Conservation (phyloP, 2,329 filamentous ascomycete genomes). For the Chaetomiaceae sp. region DNA sequence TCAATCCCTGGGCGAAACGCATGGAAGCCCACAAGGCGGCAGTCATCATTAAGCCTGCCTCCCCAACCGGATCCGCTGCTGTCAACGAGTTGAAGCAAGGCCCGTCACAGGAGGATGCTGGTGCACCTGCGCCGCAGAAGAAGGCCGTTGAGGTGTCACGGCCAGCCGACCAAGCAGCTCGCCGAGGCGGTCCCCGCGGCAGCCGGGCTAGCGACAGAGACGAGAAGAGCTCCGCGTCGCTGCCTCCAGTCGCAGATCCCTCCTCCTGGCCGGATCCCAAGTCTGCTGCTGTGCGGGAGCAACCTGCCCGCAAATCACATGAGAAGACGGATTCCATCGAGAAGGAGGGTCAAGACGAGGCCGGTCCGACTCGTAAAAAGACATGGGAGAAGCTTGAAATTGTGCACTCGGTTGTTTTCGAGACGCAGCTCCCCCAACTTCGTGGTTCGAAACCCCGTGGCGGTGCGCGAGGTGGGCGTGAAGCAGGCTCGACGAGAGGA, state of each 20-base stretch:
- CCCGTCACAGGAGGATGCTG: constrained; percentile 20
- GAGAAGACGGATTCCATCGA: constrained; percentile 60
- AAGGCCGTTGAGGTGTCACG: constrained; percentile 38
- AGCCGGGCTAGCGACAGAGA: constrained; percentile 41
- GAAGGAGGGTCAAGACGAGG: constrained; percentile 55
- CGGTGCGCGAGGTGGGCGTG: constrained; percentile 40
- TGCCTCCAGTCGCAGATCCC: constrained; percentile 68
- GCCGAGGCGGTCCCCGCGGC: constrained; percentile 40
- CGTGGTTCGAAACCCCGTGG: constrained; percentile 47
- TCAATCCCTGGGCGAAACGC: constrained; percentile 85
- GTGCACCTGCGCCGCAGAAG: constrained; percentile 34
- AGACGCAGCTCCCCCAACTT: constrained; percentile 63
- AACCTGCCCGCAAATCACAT: constrained; percentile 66
- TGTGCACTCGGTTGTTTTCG: constrained; percentile 78
- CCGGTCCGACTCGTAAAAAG: constrained; percentile 51
- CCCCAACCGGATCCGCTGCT: constrained; percentile 14
- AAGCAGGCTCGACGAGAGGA: constrained; percentile 28
- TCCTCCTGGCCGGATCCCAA: constrained; percentile 88
- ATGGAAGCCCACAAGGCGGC: constrained; percentile 56
- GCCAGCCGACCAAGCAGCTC: constrained; percentile 34
- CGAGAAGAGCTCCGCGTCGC: constrained; percentile 27
- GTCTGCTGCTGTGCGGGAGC: constrained; percentile 58
- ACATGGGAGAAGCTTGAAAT: constrained; percentile 69
- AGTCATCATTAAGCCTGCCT: constrained; percentile 38
- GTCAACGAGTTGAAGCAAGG: constrained; percentile 40